Conservation (phyloP, 495 filamentous ascomycete genomes). For the Evernia prunastri region DNA sequence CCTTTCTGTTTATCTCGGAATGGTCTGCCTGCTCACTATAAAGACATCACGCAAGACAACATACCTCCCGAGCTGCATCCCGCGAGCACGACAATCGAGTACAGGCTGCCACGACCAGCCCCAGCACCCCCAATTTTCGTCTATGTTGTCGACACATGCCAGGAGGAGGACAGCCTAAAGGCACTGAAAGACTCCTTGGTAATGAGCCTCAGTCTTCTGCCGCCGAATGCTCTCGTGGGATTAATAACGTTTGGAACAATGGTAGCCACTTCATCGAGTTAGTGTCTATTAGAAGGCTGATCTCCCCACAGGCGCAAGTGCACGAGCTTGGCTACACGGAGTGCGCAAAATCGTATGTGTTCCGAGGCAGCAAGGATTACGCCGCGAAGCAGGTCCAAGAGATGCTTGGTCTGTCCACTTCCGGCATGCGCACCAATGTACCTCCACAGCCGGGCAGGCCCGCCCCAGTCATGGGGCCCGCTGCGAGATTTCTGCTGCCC, state of each 20-base stretch:
- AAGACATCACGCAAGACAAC: constrained; percentile 91
- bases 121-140: constrained; percentile 94
- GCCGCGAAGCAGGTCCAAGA: constrained; percentile 94
- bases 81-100: constrained; percentile 93
- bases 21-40: constrained; percentile 92
- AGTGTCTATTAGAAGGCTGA: constrained; percentile 28
- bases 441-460: constrained; percentile 75
- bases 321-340: constrained; percentile 98
- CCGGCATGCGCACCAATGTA: constrained; percentile 69
- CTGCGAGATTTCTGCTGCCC: constrained; percentile 86
- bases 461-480: constrained; percentile 64
- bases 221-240: constrained; percentile 88
- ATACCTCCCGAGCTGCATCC: constrained; percentile 96
- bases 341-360: constrained; percentile 99
- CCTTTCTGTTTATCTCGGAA: constrained; percentile 97
- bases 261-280: constrained; percentile 44
- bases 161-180: constrained; percentile 95
- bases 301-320: constrained; percentile 66
- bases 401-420: constrained; percentile 78
- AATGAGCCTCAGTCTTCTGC: constrained; percentile 92
- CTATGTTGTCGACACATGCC: constrained; percentile 97
- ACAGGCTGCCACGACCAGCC: constrained; percentile 85
- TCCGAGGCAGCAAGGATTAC: constrained; percentile 97
- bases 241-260: constrained; percentile 96
- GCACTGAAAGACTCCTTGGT: constrained; percentile 94